Evolutionary conservation across 257 asterid genomes (phyloP).

Genomic region (Fraxinus americana): DNA sequence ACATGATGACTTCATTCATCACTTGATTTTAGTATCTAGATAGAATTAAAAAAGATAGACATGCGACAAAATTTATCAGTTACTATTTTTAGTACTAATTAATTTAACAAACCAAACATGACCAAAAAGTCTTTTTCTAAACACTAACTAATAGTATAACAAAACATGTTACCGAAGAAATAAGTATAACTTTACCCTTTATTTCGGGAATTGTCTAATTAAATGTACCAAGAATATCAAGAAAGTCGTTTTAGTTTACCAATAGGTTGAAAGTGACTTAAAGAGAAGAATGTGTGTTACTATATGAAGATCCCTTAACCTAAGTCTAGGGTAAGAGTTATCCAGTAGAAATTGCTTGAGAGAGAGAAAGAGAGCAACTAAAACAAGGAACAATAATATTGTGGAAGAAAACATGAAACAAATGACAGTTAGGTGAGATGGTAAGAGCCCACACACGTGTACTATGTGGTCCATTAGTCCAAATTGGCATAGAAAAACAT

Average conservation of each 20-base stretch:
- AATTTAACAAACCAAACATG: not conserved
- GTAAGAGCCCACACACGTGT: slow-evolving; percentile 50
- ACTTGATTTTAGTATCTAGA: not conserved
- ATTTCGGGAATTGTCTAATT: too few species aligned
- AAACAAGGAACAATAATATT: not conserved
- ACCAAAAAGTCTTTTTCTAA: too few species aligned
- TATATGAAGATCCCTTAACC: not conserved
- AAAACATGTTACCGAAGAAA: not conserved
- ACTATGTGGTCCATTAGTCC: slow-evolving; percentile 42
- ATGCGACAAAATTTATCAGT: too few species aligned
- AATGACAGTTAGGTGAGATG: not conserved
- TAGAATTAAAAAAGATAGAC: not conserved
- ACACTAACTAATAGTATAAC: not conserved
- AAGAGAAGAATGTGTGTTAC: not conserved
- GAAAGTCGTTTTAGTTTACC: not conserved
- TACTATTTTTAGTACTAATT: too few species aligned
- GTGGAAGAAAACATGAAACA: not conserved
- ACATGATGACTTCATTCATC: not conserved
- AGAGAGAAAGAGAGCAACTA: not conserved
- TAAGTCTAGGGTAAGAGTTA: not conserved
- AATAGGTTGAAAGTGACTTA: not conserved
- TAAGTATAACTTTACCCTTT: too few species aligned
- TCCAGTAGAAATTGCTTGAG: not conserved
- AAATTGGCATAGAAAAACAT: slow-evolving; percentile 11
- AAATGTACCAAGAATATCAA: not conserved